Base-by-base conservation (phyloP, 352 stramenopile genomes). In the Globisporangium ultimum region DNA sequence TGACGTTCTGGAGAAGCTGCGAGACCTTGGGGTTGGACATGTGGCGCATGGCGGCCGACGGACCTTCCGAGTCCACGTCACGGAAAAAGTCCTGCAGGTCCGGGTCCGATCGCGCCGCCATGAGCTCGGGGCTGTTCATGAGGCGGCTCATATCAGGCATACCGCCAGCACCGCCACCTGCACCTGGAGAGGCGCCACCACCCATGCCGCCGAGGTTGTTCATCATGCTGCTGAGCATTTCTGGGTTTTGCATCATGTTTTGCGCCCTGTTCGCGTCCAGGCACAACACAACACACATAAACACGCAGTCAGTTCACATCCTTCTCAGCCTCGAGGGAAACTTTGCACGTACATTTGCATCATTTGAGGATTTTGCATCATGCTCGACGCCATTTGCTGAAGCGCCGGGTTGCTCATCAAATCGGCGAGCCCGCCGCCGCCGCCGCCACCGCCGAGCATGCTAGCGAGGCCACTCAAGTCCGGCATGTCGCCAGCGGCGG, bases 351-450 rank as follows among this genome's bases (percentile, higher is more conserved):
- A 86, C 84, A 95, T 95, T 50, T 91, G 76, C 87, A 96, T 96
- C 87, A 96, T 96, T 36, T 76, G 68, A 34, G 87, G 87, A 69
- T 96, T 93, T 73, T 96, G 83, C 87, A 96, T 96, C 87, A 96
- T 96, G 58, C 64, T 90, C 56, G 80, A 74, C 1, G 87, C 87
- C 87, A 96, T 96, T 60, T 93, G 80, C 76, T 90, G 81, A 71
- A 96, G 85, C 48, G 80, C 75, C 41, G 87, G 87, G 68, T 94
- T 93, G 70, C 71, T 94, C 72, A 96, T 86, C 12, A 96, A 64
- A 45, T 79, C 82, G 0, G 76, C 84, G 41, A 96, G 80, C n/a
- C 87, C 84, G 12, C 79, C 75, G 20, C 87, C 84, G 13, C 79
- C 75, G 22, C 68, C 72, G 46, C 80, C 84, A 7, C 80, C 67